Evolutionary conservation across 305 asterid species (phyloP), one percentile per base, ranked within the genome.

Genomic region (Fraxinus albicans): DNA sequence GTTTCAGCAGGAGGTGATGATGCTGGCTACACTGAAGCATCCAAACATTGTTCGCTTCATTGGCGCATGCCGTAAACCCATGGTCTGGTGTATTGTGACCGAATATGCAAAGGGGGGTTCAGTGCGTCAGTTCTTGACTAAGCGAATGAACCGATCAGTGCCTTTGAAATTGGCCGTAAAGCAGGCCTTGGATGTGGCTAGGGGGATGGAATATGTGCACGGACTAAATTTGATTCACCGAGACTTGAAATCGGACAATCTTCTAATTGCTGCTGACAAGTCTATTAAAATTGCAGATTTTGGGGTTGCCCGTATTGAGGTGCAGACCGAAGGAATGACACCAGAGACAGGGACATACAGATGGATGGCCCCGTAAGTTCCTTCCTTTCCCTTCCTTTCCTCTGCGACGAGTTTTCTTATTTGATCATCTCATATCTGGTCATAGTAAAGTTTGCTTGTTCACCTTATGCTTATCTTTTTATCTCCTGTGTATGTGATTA

Each of bases 291-390:
- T 96, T 84, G 99, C 99, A 2, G 99, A 96, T 86, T 96, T 96
- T 87, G 99, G 99, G 69, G 99, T 96, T 47, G 99, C 99, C 67
- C 97, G 98, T 27, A 96, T 96, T 81, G 99, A 96, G 85, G 99
- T 94, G 84, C 97, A 94, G 91, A 96, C 99, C 3, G 98, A 96
- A 88, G 99, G 99, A 79, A 96, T 96, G 99, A 96, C 99, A 55
- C 99, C 99, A 17, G 98, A 96, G 88, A 96, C 99, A 8, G 99
- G 99, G 80, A 96, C 99, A 33, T 96, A 96, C 85, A 93, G 99
- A 38, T 96, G 99, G 99, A 96, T 96, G 99, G 99, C 99, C 73
- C 99, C 99, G 99, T 96, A 90, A 94, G 98, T 88, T 72, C 78
- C 84, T 72, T 69, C 31, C 17, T 83, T 13, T 29, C 19, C 38